Conservation (phyloP, 331 rosid species). For the Quercus phellos region DNA sequence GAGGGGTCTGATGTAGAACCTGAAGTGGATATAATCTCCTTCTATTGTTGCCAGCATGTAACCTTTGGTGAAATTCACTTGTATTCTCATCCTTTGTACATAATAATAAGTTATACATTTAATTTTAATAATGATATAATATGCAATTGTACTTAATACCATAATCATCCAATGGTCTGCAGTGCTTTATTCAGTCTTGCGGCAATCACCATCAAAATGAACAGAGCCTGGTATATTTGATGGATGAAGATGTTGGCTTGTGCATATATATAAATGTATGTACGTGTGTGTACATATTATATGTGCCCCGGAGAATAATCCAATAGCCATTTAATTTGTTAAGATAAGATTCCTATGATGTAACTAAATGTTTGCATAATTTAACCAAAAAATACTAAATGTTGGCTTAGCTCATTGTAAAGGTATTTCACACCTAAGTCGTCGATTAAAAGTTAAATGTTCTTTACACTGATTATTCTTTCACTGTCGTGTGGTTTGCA, state of each 20-base stretch:
- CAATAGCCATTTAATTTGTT: no score
- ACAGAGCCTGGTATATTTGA: background rate
- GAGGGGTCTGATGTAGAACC: slow-evolving; percentile 47
- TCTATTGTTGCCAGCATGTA: slow-evolving; percentile 90
- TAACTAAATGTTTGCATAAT: no score
- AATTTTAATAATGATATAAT: slow-evolving; percentile 26
- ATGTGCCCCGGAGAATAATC: background rate
- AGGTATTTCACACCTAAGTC: background rate
- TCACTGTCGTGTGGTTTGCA: background rate
- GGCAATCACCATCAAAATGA: background rate
- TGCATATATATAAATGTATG: background rate
- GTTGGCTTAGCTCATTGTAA: background rate
- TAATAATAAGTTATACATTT: slow-evolving; percentile 37
- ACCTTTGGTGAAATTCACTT: slow-evolving; percentile 32
- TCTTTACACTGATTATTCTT: background rate
- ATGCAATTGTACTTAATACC: slow-evolving; percentile 20
- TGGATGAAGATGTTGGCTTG: background rate
- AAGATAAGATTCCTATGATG: no score
- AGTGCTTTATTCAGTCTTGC: slow-evolving; percentile 7
- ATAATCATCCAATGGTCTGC: slow-evolving; percentile 11
- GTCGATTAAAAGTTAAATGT: background rate
- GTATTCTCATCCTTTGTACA: slow-evolving; percentile 39
- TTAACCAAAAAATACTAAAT: no score
- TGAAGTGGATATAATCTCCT: slow-evolving; percentile 60
- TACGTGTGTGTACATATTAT: background rate